These are phyloP conservation scores for Debaryomyces maramus DNA, from an alignment of 805 yeast genomes.

Conservation along the genomic window DNA sequence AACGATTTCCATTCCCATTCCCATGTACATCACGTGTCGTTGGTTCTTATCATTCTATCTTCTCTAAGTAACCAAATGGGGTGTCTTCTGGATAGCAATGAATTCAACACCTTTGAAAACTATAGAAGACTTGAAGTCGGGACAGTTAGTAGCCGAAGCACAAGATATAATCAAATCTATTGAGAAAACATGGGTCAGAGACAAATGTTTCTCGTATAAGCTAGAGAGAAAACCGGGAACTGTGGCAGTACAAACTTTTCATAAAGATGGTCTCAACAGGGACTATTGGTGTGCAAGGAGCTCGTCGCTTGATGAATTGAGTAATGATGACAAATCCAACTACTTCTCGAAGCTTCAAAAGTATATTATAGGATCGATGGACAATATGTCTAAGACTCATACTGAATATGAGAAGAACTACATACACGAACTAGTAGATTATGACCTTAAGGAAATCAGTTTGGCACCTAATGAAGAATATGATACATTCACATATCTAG, in stretches of 20 bases:
- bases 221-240: background rate
- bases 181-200: constrained; percentile 8
- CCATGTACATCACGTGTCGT: too few species aligned
- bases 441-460: constrained; percentile 18
- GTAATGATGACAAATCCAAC: constrained; percentile 2
- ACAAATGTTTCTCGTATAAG: constrained; percentile 3
- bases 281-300: constrained; percentile 18
- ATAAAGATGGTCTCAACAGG: constrained; percentile 4
- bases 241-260: constrained; percentile 7
- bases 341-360: constrained; percentile 11
- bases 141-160: constrained; percentile 2
- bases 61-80: too few species aligned
- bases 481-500: constrained; percentile 26
- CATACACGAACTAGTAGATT: constrained; percentile 32
- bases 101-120: constrained; percentile 5
- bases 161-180: constrained; percentile 4
- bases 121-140: background rate
- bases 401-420: constrained; percentile 38
- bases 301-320: constrained; percentile 8
- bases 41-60: too few species aligned
- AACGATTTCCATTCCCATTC: too few species aligned
- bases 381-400: constrained; percentile 23
- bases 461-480: constrained; percentile 13
- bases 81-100: too few species aligned
- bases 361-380: constrained; percentile 15